Evolutionary conservation across 2,329 filamentous ascomycete species (phyloP), one percentile per base, ranked within the genome.

Genomic region (Amauroascus verrucosus): DNA sequence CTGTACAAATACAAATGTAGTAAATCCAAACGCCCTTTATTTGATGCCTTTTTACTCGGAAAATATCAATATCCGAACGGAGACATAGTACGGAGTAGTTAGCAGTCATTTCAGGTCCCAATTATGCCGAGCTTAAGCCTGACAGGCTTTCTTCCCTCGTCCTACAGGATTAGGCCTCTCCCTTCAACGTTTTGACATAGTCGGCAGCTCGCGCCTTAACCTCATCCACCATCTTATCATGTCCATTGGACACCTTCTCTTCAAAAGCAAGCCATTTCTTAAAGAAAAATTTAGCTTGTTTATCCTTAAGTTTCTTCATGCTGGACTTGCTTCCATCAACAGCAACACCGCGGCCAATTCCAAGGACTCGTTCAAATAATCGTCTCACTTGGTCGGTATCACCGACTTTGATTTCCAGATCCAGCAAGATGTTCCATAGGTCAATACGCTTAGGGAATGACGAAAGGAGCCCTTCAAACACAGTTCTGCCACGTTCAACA

Each of bases 241-340:
- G 81, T 1, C 86, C 88, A 30, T 61, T 60, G 18, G 62, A 66
- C 22, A 69, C 72, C 67, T 78, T 79, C 71, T 85, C 82, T 74
- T 98, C 93, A 80, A 88, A 97, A 60, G 85, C 81, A 54, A 85
- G 80, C 93, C 93, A 98, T 61, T 86, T 80, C 73, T 88, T 88
- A 72, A 97, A 98, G 76, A 95, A 87, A 65, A 83, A 85, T 72
- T 85, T 84, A 14, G 89, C 89, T 65, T 89, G 81, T 66, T 87
- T 83, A 38, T 85, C 80, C 76, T 95, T 95, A 61, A 95, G 75
- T 63, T 76, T 74, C 1, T 78, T 77, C 71, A 77, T 77, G 71
- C 78, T 56, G 13, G 56, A 56, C 60, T 79, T 64, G 2, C 69
- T 61, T 45, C 70, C 64, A 54, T 81, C 24, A 11, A 61, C 60